Conservation (phyloP, 2,329 filamentous ascomycete genomes). For the Thielaviopsis populi region DNA sequence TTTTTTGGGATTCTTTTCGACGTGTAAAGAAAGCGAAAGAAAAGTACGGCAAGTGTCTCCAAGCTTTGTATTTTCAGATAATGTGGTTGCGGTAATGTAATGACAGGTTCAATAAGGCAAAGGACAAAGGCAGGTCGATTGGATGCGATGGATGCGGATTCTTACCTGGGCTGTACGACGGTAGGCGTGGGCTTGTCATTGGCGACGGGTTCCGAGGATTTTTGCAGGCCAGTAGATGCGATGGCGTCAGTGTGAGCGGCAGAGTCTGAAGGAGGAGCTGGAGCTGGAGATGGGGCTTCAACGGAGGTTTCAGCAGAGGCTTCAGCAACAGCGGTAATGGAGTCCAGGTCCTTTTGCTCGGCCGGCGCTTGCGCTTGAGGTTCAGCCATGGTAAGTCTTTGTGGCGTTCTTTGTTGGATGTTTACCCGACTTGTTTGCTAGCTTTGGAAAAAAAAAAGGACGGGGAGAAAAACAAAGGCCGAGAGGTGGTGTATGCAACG, state of each 20-base stretch:
- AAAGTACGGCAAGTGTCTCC: not conserved
- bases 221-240: not conserved
- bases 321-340: not conserved
- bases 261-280: no score
- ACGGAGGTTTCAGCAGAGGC: not conserved
- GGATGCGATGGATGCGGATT: not conserved
- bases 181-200: not conserved
- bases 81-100: not conserved
- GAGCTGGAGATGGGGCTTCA: not conserved
- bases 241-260: not conserved
- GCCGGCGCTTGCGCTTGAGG: not conserved
- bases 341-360: not conserved
- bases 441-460: not conserved
- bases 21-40: not conserved
- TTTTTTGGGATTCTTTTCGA: not conserved
- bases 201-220: not conserved
- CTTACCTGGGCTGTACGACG: not conserved
- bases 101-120: not conserved
- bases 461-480: not conserved
- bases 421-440: not conserved
- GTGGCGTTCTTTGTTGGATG: not conserved
- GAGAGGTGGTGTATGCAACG: not conserved
- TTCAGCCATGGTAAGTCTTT: not conserved
- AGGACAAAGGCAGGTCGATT: not conserved
- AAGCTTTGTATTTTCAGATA: not conserved